phyloP scores from a whole-genome alignment of 2,329 filamentous ascomycete genomes.

The Didymella pinodella region DNA sequence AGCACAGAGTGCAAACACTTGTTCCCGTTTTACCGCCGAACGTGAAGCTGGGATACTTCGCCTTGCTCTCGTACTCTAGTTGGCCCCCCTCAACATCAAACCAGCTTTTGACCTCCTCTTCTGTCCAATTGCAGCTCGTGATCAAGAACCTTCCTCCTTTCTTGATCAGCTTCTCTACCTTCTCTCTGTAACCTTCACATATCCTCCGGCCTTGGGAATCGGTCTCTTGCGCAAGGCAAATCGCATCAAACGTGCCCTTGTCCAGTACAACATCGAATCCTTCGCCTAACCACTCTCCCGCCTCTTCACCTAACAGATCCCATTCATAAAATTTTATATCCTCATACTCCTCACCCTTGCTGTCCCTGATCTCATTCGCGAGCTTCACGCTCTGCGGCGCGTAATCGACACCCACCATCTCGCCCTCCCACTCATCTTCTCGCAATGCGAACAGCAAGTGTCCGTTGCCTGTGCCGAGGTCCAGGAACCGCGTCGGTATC shows the following conservation, averaged over 20 bases:
- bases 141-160: slow-evolving; percentile 78
- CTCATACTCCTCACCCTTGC: slow-evolving; percentile 36
- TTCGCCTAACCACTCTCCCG: slow-evolving; percentile 64
- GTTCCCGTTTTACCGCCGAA: slow-evolving; percentile 91
- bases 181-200: slow-evolving; percentile 77
- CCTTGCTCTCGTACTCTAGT: slow-evolving; percentile 70
- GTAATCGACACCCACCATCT: slow-evolving; percentile 89
- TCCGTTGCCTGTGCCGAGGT: slow-evolving; percentile 94
- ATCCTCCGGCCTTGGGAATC: slow-evolving; percentile 64
- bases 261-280: slow-evolving; percentile 94
- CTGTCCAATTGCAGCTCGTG: slow-evolving; percentile 98
- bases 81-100: slow-evolving; percentile 69
- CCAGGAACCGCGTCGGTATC: slow-evolving; percentile 68
- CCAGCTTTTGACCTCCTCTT: slow-evolving; percentile 82
- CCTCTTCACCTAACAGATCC: slow-evolving; percentile 57
- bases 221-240: slow-evolving; percentile 74
- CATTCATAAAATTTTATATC: slow-evolving; percentile 61
- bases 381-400: slow-evolving; percentile 76
- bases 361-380: slow-evolving; percentile 67
- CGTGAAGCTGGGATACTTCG: slow-evolving; percentile 84
- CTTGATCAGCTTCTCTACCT: slow-evolving; percentile 73
- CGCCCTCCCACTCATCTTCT: slow-evolving; percentile 71
- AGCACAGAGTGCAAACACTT: slow-evolving; percentile 87
- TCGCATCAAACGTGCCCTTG: slow-evolving; percentile 97
- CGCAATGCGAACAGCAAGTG: slow-evolving; percentile 85